Conservation (phyloP, 768 basidiomycete genomes). For the Rhizopogon sp. region DNA sequence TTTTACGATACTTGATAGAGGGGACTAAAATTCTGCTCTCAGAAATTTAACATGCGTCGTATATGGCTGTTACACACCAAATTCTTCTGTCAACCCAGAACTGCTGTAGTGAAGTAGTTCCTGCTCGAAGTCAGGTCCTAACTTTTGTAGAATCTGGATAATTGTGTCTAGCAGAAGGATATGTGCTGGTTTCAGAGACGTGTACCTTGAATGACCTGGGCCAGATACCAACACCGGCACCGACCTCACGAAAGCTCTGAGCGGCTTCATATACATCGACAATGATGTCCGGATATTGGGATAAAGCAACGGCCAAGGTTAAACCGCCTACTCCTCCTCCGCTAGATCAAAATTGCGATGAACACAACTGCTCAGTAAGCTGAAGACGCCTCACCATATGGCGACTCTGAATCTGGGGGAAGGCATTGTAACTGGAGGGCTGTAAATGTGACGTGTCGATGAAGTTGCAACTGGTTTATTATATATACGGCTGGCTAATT, state of each 20-base stretch:
- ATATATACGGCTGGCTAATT: background rate
- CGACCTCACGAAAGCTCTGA: constrained; percentile 44
- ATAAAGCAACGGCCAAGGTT: constrained; percentile 31
- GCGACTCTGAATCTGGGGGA: constrained; percentile 21
- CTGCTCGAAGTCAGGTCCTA: constrained; percentile 14
- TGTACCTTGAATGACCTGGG: constrained; percentile 27
- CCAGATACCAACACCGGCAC: constrained; percentile 56
- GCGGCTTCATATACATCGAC: constrained; percentile 55
- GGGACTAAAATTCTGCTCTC: constrained; percentile 31
- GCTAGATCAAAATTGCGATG: constrained; percentile 14
- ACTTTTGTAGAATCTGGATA: constrained; percentile 17
- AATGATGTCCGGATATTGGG: constrained; percentile 45
- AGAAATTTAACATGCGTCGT: background rate
- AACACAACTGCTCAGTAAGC: background rate
- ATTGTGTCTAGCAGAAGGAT: background rate
- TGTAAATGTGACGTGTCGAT: background rate
- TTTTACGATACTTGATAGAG: constrained; percentile 53
- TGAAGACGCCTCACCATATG: constrained; percentile 16
- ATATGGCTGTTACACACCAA: constrained; percentile 9
- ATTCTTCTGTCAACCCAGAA: constrained; percentile 16
- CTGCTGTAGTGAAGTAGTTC: constrained; percentile 15
- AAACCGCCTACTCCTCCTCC: constrained; percentile 39
- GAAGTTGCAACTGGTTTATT: background rate
- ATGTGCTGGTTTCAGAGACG: background rate
- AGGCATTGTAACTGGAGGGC: constrained; percentile 8